Percentiles rank a stretch among this genome's conserved stretches.
These are phyloP conservation scores for Mycena amicta DNA, from an alignment of 768 basidiomycete species.

Conservation along the genomic window DNA sequence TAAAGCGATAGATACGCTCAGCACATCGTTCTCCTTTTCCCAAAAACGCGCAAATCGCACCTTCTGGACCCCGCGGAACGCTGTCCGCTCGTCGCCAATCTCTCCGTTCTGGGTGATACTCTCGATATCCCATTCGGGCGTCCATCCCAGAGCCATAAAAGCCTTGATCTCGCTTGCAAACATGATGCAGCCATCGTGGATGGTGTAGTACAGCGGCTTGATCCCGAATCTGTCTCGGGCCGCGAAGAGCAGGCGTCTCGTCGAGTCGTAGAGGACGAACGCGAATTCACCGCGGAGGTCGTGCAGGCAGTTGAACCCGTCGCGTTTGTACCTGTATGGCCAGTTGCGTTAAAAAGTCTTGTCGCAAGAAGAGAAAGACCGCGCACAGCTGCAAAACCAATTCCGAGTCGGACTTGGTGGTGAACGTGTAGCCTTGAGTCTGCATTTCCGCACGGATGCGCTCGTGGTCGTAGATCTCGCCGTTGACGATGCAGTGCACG, in stretches of 20 bases:
- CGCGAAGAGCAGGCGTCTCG: conserved; percentile 15
- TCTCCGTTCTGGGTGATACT: conserved; percentile 17
- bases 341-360: no score
- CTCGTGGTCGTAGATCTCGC: conserved; percentile 23
- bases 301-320: conserved; percentile 19
- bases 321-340: conserved; percentile 21
- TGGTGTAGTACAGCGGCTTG: conserved; percentile 24
- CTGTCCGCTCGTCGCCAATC: conserved; percentile 12
- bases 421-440: conserved; percentile 14
- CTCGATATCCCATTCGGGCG: conserved; percentile 23
- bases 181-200: conserved; percentile 12
- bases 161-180: conserved; percentile 25
- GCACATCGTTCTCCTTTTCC: no score
- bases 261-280: conserved; percentile 23
- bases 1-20: neutral
- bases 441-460: conserved; percentile 19
- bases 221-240: conserved; percentile 25
- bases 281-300: conserved; percentile 24
- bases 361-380: neutral
- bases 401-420: conserved; percentile 23
- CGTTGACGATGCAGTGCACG: conserved; percentile 22
- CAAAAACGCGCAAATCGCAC: no score
- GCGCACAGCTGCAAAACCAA: conserved; percentile 21
- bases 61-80: conserved; percentile 16
- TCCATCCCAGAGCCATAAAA: conserved; percentile 20